Conservation (phyloP, 2,329 filamentous ascomycete genomes). For the Boeremia lycopersici region DNA sequence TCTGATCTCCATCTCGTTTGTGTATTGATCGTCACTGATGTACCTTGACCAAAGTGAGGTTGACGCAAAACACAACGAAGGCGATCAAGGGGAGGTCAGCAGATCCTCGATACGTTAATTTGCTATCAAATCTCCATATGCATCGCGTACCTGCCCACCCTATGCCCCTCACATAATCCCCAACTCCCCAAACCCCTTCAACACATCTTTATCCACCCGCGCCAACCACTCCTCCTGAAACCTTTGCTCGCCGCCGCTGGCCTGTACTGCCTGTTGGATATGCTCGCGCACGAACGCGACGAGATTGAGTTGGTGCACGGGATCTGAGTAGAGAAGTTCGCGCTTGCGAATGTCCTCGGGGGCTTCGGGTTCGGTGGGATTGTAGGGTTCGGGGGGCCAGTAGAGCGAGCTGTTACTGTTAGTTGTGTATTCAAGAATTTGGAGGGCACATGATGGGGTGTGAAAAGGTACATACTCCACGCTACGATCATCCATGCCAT, state of each 20-base stretch:
- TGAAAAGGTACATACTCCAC: constrained; percentile 40
- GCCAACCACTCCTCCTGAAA: constrained; percentile 73
- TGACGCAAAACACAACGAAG: too few species aligned
- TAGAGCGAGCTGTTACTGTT: constrained; percentile 46
- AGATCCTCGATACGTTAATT: too few species aligned
- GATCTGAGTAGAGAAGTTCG: constrained; percentile 64
- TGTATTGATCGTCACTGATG: too few species aligned
- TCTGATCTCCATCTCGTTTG: too few species aligned
- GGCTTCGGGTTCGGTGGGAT: constrained; percentile 45
- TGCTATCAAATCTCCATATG: too few species aligned
- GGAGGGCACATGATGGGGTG: background rate
- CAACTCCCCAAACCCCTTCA: constrained; percentile 63
- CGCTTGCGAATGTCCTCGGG: constrained; percentile 56
- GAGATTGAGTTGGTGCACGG: constrained; percentile 69
- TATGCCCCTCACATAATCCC: constrained; percentile 39
- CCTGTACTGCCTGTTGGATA: constrained; percentile 63
- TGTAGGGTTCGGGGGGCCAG: constrained; percentile 46
- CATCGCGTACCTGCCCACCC: too few species aligned
- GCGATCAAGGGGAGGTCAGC: too few species aligned
- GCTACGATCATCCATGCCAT: constrained; percentile 58
- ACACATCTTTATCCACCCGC: constrained; percentile 77
- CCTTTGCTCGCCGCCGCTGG: constrained; percentile 66
- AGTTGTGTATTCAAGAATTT: background rate
- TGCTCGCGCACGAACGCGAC: constrained; percentile 68
- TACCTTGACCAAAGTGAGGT: too few species aligned